Evolutionary conservation across 2,329 filamentous ascomycete genomes (phyloP), one percentile per base, ranked within the genome.

Genomic region (Ceratocystis colombiana): DNA sequence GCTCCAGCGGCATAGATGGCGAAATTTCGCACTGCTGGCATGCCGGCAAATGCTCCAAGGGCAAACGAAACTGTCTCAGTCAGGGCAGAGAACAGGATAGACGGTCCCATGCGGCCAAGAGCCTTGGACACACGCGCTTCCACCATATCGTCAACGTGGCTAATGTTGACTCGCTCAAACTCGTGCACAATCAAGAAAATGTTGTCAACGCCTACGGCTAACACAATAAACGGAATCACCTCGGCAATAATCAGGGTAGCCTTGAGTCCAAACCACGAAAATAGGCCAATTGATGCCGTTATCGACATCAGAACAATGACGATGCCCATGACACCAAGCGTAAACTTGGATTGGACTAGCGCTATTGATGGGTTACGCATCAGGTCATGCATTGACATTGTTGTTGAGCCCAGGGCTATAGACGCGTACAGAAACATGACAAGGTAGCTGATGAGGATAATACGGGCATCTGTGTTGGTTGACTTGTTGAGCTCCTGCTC

Each of bases 361-460:
- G 90, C 86, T 64, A 90, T 87, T 12, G 89, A 84, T 1, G 93
- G 92, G 72, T 96, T 96, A 64, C 84, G 84, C 62, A 96, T 76
- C 59, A 97, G 78, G 67, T 93, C 88, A 70, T 83, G 84, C 67
- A 92, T 78, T 0, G 87, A 89, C 66, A 96, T 79, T 5, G 88
- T 91, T 0, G 89, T 94, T 1, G 92, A 96, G 0, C 94, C 94
- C 0, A 99, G 80, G 0, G 94, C 92, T 64, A 99, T 77, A 5
- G 93, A 97, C 3, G 92, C 94, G 73, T 99, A 99, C 69, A 99
- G 77, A 76, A 99, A 99, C 94, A 99, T 99, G 78, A 96, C 90
- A 69, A 97, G 82, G 77, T 99, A 99, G 80, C 93, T 97, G 76
- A 99, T 88, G 65, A 93, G 85, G 28, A 99, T 86, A 72, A 99